Conservation (phyloP, 108 stramenopile species). For the Cyclotella kingstonii region DNA sequence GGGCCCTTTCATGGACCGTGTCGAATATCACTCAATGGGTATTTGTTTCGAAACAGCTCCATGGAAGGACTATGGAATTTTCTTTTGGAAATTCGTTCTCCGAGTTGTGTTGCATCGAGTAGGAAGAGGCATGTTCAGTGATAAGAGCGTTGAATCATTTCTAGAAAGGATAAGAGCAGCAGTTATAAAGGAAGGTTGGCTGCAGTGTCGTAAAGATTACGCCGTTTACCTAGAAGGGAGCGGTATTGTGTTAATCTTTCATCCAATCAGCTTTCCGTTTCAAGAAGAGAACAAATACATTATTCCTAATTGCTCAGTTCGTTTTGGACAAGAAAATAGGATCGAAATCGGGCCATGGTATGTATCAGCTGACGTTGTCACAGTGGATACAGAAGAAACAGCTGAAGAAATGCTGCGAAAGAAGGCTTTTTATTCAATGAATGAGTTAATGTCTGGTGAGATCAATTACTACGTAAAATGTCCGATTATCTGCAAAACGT, state of each 20-base stretch:
- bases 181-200: slow-evolving; percentile 63
- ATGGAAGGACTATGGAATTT: slow-evolving; percentile 59
- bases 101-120: slow-evolving; percentile 74
- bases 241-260: slow-evolving; percentile 64
- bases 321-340: slow-evolving; percentile 36
- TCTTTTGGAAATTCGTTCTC: slow-evolving; percentile 88
- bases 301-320: slow-evolving; percentile 20
- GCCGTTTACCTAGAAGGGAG: slow-evolving; percentile 70
- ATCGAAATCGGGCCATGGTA: slow-evolving; percentile 71
- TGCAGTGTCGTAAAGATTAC: slow-evolving; percentile 88
- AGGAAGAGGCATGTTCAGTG: slow-evolving; percentile 82
- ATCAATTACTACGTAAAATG: slow-evolving; percentile 61
- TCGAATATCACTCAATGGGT: slow-evolving; percentile 69
- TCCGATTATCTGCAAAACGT: slow-evolving; percentile 26
- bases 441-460: slow-evolving; percentile 68
- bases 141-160: slow-evolving; percentile 73
- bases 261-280: slow-evolving; percentile 71
- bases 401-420: slow-evolving; percentile 31
- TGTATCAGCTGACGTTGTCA: slow-evolving; percentile 40
- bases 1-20: slow-evolving; percentile 58
- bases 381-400: slow-evolving; percentile 11
- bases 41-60: slow-evolving; percentile 58
- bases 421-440: slow-evolving; percentile 53
- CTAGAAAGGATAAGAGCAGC: slow-evolving; percentile 41
- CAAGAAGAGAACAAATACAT: slow-evolving; percentile 53